Evolutionary conservation across 768 basidiomycete species (phyloP), one percentile per base, ranked within the genome.

Genomic region (Mycena indigotica): DNA sequence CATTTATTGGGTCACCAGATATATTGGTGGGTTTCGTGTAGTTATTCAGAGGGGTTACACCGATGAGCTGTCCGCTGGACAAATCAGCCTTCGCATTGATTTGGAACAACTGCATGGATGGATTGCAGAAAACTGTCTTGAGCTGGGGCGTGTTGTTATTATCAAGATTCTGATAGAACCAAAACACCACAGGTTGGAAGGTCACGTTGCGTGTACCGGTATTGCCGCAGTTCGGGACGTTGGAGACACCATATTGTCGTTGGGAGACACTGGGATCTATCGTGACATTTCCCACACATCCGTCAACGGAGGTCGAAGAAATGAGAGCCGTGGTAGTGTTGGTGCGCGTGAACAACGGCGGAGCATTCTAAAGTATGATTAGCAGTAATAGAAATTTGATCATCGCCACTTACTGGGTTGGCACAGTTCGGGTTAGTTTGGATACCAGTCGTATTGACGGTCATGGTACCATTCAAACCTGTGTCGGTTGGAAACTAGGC

Each of bases 181-280:
- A 82, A 57, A 82, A 82, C 35, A 82, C 66, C 30, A 81, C 79
- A 0, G 81, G 81, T 39, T 71, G 70, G 57, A 78, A 77, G 23
- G 64, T 60, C 21, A 69, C 51, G 38, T 68, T 64, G 19, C 69
- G 48, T 19, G 41, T 40, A 2, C 65, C 28, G 23, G 63, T 56
- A 28, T 66, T 62, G 25, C 76, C 78, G 49, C 66, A 71, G 16
- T 69, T 63, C 16, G 51, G 57, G 15, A 71, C 65, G 5, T 68
- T 65, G 26, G 62, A 16, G 3, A 78, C 79, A 55, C 67, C 71
- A 55, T 72, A 81, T 63, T 79, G 79, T 39, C 70, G 64, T 3
- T 60, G 55, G 5, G 77, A 68, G 40, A 65, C 65, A 25, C 39
- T 17, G 71, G 68, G 52, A 58, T 66, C 56, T 74, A 74, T 23